These are phyloP conservation scores for Aspergillus quadricinctus DNA, from an alignment of 2,329 filamentous ascomycete genomes.

Conservation along the genomic window DNA sequence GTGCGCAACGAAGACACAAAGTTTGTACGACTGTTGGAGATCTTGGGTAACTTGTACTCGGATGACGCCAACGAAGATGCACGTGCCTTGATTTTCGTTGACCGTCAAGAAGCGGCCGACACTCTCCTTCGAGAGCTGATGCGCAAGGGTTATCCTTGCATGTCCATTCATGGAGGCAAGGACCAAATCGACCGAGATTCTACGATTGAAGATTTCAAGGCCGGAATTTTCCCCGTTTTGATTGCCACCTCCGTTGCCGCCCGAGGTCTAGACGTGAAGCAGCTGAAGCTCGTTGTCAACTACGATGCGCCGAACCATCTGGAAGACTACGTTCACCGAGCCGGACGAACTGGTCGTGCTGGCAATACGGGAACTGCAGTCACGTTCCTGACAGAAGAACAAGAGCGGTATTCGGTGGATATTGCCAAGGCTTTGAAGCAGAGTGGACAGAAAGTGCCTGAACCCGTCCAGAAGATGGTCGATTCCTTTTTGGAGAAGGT, in stretches of 20 bases:
- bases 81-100: conserved; percentile 84
- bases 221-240: conserved; percentile 80
- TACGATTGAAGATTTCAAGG: conserved; percentile 90
- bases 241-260: conserved; percentile 95
- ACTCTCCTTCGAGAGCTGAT: conserved; percentile 71
- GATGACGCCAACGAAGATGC: conserved; percentile 78
- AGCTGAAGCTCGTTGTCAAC: conserved; percentile 92
- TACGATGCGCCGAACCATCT: conserved; percentile 91
- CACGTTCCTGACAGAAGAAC: conserved; percentile 86
- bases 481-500: conserved; percentile 80
- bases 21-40: conserved; percentile 75
- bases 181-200: conserved; percentile 91
- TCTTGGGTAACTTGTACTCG: conserved; percentile 77
- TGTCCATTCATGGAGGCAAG: conserved; percentile 91
- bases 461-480: conserved; percentile 57
- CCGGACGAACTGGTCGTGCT: conserved; percentile 87
- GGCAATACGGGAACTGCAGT: conserved; percentile 93
- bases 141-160: conserved; percentile 81
- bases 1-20: conserved; percentile 78
- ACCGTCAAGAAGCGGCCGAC: conserved; percentile 86
- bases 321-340: conserved; percentile 94
- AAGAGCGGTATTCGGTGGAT: conserved; percentile 84
- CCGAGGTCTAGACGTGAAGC: conserved; percentile 91
- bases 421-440: conserved; percentile 90
- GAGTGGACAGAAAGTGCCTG: conserved; percentile 78